These are phyloP conservation scores for Musa itinerans DNA, from an alignment of 176 grass and related monocot species.

Conservation along the genomic window DNA sequence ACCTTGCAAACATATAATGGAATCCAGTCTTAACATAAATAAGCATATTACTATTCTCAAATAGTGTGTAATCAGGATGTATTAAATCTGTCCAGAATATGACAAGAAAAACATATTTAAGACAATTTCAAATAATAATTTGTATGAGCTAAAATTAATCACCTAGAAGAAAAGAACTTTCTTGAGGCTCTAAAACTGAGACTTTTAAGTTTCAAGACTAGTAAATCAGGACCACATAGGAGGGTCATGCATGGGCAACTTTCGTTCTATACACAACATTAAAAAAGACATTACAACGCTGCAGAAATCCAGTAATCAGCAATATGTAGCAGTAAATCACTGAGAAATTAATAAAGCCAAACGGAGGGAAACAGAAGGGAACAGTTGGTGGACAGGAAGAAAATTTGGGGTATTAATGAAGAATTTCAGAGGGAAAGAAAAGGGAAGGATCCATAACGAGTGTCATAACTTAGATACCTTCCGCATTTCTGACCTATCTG, in stretches of 20 bases:
- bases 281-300: neutral
- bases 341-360: neutral
- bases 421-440: no score
- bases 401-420: no score
- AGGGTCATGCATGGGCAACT: no score
- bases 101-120: no score
- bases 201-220: no score
- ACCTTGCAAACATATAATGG: neutral
- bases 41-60: neutral
- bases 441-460: neutral
- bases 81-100: no score
- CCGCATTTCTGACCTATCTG: neutral
- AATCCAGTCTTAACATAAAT: neutral
- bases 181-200: neutral
- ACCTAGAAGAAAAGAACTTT: neutral
- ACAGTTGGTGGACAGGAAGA: no score
- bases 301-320: neutral
- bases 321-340: neutral
- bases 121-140: neutral
- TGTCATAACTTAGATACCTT: neutral
- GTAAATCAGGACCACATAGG: no score
- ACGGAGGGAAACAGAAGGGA: no score
- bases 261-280: no score
- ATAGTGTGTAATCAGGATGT: neutral
- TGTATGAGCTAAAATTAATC: neutral